These are phyloP conservation scores for Fusarium sororula DNA, from an alignment of 2,329 filamentous ascomycete genomes.

Conservation along the genomic window DNA sequence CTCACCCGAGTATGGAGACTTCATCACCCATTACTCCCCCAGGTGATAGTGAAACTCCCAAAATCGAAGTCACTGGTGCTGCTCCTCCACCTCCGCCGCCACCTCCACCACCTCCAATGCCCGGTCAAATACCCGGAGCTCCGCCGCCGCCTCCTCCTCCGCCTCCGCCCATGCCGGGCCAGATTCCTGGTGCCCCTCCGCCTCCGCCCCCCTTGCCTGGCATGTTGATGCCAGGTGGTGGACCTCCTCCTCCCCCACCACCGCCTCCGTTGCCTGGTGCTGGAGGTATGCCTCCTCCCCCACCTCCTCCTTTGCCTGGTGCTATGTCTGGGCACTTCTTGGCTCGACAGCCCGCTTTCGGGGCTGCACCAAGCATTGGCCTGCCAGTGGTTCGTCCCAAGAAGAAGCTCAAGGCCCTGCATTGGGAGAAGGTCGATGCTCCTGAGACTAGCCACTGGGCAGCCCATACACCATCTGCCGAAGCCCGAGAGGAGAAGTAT, in stretches of 20 bases:
- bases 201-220: background rate
- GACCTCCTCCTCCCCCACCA: constrained; percentile 32
- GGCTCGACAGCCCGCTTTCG: constrained; percentile 67
- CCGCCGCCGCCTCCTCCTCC: background rate
- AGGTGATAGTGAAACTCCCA: constrained; percentile 67
- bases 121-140: background rate
- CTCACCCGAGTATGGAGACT: constrained; percentile 78
- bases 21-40: constrained; percentile 74
- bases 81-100: constrained; percentile 41
- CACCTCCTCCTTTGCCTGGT: constrained; percentile 73
- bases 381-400: constrained; percentile 88
- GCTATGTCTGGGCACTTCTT: constrained; percentile 81
- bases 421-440: constrained; percentile 98
- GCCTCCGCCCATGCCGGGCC: background rate
- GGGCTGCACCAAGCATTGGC: constrained; percentile 66
- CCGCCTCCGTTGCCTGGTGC: constrained; percentile 48
- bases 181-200: no score
- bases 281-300: constrained; percentile 58
- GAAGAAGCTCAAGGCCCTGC: constrained; percentile 99
- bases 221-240: background rate
- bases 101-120: background rate
- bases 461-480: constrained; percentile 81
- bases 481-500: constrained; percentile 95
- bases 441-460: constrained; percentile 95
- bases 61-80: constrained; percentile 65